Conservation (phyloP, 179 eudicot species). For the Beta corolliflora region DNA sequence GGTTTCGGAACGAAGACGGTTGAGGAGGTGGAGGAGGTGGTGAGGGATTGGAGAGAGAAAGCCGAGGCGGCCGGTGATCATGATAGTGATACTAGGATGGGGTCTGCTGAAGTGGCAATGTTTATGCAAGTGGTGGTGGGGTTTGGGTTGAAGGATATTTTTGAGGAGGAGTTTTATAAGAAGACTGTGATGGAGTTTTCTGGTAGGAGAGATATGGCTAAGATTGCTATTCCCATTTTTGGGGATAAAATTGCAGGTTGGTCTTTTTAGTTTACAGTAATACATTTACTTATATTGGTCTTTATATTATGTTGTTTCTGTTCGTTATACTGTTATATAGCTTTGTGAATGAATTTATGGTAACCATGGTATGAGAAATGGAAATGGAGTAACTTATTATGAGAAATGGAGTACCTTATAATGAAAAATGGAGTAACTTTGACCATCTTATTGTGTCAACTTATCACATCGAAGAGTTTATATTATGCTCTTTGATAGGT, state of each 20-base stretch:
- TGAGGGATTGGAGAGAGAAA: slow-evolving; percentile 43
- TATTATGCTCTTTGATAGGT: neutral
- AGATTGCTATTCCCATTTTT: slow-evolving; percentile 51
- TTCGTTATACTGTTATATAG: neutral
- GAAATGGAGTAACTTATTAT: neutral
- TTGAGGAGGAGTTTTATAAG: slow-evolving; percentile 52
- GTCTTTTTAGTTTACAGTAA: neutral
- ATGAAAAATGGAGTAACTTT: neutral
- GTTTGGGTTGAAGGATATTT: slow-evolving; percentile 51
- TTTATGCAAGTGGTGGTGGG: slow-evolving; percentile 55
- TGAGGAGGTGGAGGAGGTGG: slow-evolving; percentile 40
- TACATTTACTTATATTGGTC: neutral
- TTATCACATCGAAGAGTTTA: neutral
- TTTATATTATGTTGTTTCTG: neutral
- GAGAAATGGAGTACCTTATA: no score
- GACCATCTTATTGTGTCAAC: neutral
- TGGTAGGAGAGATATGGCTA: slow-evolving; percentile 56
- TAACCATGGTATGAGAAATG: no score
- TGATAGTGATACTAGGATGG: slow-evolving; percentile 35
- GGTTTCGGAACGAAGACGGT: slow-evolving; percentile 30
- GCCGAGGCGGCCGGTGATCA: slow-evolving; percentile 29
- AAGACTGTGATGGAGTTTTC: slow-evolving; percentile 47
- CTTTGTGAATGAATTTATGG: neutral
- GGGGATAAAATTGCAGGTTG: slow-evolving; percentile 52
- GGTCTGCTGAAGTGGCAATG: slow-evolving; percentile 54